phyloP scores from a whole-genome alignment of 768 basidiomycete genomes.

The Serpula lacrymans region DNA sequence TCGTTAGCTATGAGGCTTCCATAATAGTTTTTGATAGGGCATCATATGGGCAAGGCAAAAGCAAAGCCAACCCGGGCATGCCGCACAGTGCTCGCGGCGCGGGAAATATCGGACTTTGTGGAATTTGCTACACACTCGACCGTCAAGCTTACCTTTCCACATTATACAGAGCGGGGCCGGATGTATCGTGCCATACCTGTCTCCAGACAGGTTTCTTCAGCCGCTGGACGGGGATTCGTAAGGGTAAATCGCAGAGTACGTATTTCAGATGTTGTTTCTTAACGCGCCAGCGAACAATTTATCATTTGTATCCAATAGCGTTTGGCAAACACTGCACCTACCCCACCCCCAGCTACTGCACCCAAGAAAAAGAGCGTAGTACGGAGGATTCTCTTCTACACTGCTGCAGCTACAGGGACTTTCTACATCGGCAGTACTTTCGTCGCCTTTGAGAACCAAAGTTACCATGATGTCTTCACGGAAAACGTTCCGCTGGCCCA shows the following conservation, averaged over 20 bases:
- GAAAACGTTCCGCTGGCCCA: slow-evolving; percentile 77
- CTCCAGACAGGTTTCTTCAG: slow-evolving; percentile 47
- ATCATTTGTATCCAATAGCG: slow-evolving; percentile 38
- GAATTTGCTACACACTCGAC: no score
- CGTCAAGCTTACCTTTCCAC: no score
- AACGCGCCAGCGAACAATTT: slow-evolving; percentile 7
- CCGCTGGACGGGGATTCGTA: slow-evolving; percentile 43
- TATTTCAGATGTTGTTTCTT: slow-evolving; percentile 5
- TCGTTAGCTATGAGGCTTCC: no score
- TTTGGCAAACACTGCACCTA: slow-evolving; percentile 48
- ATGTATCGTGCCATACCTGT: slow-evolving; percentile 58
- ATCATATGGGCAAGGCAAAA: no score
- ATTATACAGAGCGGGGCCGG: no score
- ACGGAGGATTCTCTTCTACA: slow-evolving; percentile 62
- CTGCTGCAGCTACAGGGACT: slow-evolving; percentile 61
- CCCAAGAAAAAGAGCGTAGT: slow-evolving; percentile 55
- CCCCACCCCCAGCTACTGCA: slow-evolving; percentile 25
- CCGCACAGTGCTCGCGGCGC: no score
- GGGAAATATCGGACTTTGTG: no score
- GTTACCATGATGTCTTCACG: slow-evolving; percentile 85
- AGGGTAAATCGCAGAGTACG: slow-evolving; percentile 61
- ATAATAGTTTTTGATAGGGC: no score
- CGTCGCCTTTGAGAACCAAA: slow-evolving; percentile 69
- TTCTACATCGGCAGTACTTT: slow-evolving; percentile 85
- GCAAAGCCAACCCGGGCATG: no score